These are phyloP conservation scores for Microdochium trichocladiopsis DNA, from an alignment of 2,329 filamentous ascomycete genomes.

Conservation along the genomic window DNA sequence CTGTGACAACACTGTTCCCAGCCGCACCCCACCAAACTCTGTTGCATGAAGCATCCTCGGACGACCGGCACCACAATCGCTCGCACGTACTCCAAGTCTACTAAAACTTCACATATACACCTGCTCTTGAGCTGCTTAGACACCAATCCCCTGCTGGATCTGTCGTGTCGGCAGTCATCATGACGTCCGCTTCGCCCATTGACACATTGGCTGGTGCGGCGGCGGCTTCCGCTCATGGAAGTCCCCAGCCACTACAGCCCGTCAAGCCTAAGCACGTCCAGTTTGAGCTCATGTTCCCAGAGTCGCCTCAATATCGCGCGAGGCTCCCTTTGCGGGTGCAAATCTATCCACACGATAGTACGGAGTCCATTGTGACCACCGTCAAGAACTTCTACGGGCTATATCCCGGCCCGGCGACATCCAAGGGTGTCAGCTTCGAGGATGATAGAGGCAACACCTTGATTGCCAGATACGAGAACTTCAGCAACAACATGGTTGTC, in stretches of 20 bases:
- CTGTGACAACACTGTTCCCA: no score
- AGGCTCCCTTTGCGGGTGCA: constrained; percentile 80
- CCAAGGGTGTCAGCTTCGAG: constrained; percentile 88
- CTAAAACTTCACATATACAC: no score
- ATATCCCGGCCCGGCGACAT: constrained; percentile 65
- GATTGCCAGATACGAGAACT: constrained; percentile 95
- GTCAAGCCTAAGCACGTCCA: constrained; percentile 64
- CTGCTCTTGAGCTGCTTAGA: no score
- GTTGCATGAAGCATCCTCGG: no score
- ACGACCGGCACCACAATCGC: no score
- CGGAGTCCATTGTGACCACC: constrained; percentile 94
- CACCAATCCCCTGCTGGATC: no score
- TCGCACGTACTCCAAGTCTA: no score
- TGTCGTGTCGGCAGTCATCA: constrained; percentile 17
- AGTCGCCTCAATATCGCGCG: constrained; percentile 62
- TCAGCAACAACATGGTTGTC: constrained; percentile 84
- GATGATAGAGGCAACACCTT: constrained; percentile 83
- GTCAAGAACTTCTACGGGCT: constrained; percentile 99
- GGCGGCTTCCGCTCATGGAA: constrained; percentile 30
- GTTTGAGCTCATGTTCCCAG: constrained; percentile 68
- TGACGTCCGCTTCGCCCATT: constrained; percentile 40
- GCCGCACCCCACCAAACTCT: no score
- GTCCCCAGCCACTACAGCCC: constrained; percentile 38
- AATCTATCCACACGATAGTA: constrained; percentile 92
- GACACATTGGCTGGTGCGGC: constrained; percentile 23